These are phyloP conservation scores for Apiotrichum akiyoshidainum DNA, from an alignment of 1,284 basidiomycete species.

Conservation along the genomic window DNA sequence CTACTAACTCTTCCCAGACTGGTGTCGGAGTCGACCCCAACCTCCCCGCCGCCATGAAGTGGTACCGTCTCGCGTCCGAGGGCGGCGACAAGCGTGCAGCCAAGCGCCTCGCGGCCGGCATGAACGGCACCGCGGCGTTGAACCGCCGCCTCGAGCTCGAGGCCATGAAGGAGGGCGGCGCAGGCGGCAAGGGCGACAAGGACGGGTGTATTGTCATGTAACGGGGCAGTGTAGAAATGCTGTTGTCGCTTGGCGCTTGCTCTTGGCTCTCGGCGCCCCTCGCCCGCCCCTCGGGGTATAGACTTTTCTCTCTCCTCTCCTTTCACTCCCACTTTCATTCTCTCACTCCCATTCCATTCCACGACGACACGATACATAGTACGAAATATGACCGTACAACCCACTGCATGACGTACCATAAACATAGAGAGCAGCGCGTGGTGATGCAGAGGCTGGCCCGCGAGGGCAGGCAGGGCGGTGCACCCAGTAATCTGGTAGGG, in stretches of 20 bases:
- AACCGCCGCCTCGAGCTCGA: conserved; percentile 46
- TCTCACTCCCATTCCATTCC: background rate
- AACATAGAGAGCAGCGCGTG: no score
- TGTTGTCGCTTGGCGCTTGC: no score
- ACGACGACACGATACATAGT: background rate
- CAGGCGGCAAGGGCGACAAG: conserved; percentile 53
- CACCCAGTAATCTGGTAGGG: no score
- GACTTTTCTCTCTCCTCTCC: background rate
- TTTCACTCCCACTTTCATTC: background rate
- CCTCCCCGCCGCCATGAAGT: conserved; percentile 66
- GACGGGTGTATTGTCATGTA: conserved; percentile 78
- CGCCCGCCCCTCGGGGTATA: background rate
- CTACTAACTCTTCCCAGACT: conserved; percentile 53
- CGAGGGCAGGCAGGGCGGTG: no score
- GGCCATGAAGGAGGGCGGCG: conserved; percentile 41
- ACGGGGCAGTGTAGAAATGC: background rate
- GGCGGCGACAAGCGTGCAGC: conserved; percentile 89
- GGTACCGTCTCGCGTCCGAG: conserved; percentile 89
- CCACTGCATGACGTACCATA: no score
- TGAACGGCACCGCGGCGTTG: conserved; percentile 31
- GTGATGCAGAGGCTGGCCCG: no score
- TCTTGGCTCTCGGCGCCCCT: no score
- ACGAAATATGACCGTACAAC: no score
- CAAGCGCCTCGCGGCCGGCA: conserved; percentile 62
- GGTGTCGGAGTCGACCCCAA: conserved; percentile 75